These are phyloP conservation scores for Tremella fuciformis DNA, from an alignment of 768 basidiomycete genomes.

Conservation along the genomic window DNA sequence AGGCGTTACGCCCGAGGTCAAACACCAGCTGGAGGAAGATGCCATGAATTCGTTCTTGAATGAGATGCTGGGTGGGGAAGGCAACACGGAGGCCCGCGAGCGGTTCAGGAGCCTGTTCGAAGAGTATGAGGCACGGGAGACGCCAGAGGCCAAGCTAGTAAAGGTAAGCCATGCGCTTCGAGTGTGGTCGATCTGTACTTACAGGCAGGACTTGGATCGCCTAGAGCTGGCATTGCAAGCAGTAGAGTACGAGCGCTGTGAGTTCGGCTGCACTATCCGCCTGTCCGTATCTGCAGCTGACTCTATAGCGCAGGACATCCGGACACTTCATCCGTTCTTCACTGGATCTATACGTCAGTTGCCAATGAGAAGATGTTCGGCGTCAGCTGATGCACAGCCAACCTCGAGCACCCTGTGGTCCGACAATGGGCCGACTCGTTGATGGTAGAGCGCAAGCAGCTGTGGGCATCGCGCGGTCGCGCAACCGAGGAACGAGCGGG, in stretches of 20 bases:
- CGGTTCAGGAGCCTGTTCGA: conserved; percentile 48
- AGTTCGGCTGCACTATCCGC: conserved; percentile 14
- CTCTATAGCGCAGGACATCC: conserved; percentile 44
- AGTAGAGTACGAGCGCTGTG: conserved; percentile 53
- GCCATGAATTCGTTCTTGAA: conserved; percentile 87
- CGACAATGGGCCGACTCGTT: conserved; percentile 48
- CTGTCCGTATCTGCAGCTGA: conserved; percentile 1
- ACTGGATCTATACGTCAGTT: conserved; percentile 36
- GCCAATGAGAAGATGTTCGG: background rate
- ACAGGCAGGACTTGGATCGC: conserved; percentile 48
- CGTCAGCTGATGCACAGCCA: conserved; percentile 22
- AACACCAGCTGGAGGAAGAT: conserved; percentile 62
- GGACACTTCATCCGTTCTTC: conserved; percentile 46
- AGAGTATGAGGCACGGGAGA: conserved; percentile 52
- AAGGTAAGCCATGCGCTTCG: conserved; percentile 31
- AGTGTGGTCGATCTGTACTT: background rate
- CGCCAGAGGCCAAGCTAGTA: conserved; percentile 52
- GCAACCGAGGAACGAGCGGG: conserved; percentile 38
- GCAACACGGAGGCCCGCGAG: conserved; percentile 45
- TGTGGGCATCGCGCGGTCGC: conserved; percentile 45
- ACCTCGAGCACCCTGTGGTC: conserved; percentile 49
- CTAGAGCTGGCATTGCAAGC: conserved; percentile 51
- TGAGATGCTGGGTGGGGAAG: conserved; percentile 66
- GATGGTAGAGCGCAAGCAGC: conserved; percentile 45
- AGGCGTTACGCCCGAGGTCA: conserved; percentile 76